Evolutionary conservation across 441 rosid species (phyloP).

Genomic region (Manihot esculenta): DNA sequence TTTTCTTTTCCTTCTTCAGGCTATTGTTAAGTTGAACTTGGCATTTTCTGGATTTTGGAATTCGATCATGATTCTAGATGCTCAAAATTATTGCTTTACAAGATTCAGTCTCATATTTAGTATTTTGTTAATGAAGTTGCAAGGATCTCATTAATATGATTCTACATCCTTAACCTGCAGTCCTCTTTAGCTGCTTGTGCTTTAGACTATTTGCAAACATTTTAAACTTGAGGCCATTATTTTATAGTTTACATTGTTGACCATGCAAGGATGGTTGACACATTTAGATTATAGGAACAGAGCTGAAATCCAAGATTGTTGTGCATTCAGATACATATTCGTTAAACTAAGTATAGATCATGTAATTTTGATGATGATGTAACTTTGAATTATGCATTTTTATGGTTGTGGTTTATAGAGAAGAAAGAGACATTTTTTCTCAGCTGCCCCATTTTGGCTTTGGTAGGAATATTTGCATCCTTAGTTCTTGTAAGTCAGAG

Average conservation of each 20-base stretch:
- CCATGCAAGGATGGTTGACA: not conserved
- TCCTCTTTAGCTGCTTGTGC: not conserved
- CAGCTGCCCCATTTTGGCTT: constrained; percentile 8
- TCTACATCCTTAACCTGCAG: not conserved
- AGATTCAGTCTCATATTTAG: not conserved
- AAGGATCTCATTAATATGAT: not conserved
- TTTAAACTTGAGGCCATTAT: not conserved
- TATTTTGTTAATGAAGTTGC: not conserved
- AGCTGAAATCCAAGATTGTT: constrained; percentile 1
- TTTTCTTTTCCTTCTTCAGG: not conserved
- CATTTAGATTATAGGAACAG: not conserved
- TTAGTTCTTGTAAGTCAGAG: constrained; percentile 3
- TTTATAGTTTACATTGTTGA: not conserved
- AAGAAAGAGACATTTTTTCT: no score
- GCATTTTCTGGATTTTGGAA: not conserved
- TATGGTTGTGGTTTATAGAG: not conserved
- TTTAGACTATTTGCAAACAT: not conserved
- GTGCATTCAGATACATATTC: not conserved
- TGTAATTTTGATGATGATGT: not conserved
- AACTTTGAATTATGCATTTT: not conserved
- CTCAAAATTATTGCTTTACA: not conserved
- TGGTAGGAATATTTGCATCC: not conserved
- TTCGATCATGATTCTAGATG: not conserved
- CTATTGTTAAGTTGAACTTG: not conserved
- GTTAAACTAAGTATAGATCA: not conserved